Base-by-base conservation (phyloP, 75 land plant genomes). In the Isoetes taiwanensis region DNA sequence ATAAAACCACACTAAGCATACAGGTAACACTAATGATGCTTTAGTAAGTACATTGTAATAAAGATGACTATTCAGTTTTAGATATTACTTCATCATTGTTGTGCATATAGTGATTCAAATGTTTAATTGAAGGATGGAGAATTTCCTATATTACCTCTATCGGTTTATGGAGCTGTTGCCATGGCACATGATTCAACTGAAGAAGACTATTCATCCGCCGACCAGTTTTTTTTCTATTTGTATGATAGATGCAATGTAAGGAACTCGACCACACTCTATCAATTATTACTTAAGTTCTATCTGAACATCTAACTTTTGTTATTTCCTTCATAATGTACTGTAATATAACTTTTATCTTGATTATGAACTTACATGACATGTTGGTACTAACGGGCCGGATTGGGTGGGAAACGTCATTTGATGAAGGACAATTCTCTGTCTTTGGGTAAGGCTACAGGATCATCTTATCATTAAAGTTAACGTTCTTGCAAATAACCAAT, bases 381-480 rank as follows among this genome's bases (percentile, higher is more conserved):
- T 56, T 25, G 30, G 14, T 27, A 23, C 54, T 24, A 58, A 17
- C 77, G 83, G 94, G 71, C 97, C 59, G 97, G 97, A 23, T 46
- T 90, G 30, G 97, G 97, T 41, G 97, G 97, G 5, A 34, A n/a
- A n/a, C 86, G 9, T 86, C 97, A 12, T 90, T 90, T 67, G 97
- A 90, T 53, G 97, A 90, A 63, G 97, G 97, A 6, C 97, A 90
- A 59, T 90, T 90, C 68, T 82, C 97, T 43, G 97, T 90, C 28
- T 80, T 90, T 56, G 97, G 97, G 93, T 87, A 76, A 63, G 48
- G 42, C 30, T 28, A 32, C 58, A 19, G 41, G 23, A 28, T 41
- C 62, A n/a, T 27, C 20, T 64, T 11, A 34, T 34, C 2, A 4
- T 32, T 59, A 26, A 17, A 11, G 9, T 46, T 3, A 39, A 0